Evolutionary conservation across 2,329 filamentous ascomycete genomes (phyloP).

Genomic region (Penicillium sp.): DNA sequence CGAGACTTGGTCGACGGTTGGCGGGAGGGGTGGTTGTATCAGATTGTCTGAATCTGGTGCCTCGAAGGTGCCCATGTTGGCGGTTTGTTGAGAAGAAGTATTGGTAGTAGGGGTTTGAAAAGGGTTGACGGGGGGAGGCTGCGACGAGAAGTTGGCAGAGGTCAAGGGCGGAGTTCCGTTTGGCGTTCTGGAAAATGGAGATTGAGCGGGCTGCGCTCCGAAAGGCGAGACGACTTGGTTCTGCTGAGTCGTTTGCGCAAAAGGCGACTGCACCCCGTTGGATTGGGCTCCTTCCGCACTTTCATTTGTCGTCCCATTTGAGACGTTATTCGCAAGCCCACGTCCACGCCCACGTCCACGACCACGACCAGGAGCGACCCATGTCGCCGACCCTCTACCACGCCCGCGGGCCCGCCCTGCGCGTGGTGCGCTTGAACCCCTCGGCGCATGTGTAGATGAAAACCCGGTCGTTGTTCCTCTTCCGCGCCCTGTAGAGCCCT

Average conservation of each 20-base stretch:
- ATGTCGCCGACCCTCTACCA: conserved; percentile 19
- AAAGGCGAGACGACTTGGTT: conserved; percentile 17
- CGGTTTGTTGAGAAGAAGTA: neutral
- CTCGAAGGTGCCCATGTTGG: conserved; percentile 8
- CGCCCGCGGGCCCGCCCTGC: conserved; percentile 24
- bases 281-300: neutral
- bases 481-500: conserved; percentile 27
- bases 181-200: conserved; percentile 23
- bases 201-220: conserved; percentile 15
- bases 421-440: conserved; percentile 18
- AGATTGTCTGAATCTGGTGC: conserved; percentile 9
- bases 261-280: conserved; percentile 23
- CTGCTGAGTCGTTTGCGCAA: conserved; percentile 26
- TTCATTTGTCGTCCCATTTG: neutral
- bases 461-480: conserved; percentile 23
- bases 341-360: conserved; percentile 13
- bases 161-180: conserved; percentile 14
- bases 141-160: conserved; percentile 8
- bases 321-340: conserved; percentile 16
- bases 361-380: conserved; percentile 14
- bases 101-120: conserved; percentile 1
- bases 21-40: neutral
- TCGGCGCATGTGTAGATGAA: conserved; percentile 18
- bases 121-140: conserved; percentile 5
- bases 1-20: conserved; percentile 27